phyloP scores from a whole-genome alignment of 1,139 yeast genomes.

The Pichia sp. region DNA sequence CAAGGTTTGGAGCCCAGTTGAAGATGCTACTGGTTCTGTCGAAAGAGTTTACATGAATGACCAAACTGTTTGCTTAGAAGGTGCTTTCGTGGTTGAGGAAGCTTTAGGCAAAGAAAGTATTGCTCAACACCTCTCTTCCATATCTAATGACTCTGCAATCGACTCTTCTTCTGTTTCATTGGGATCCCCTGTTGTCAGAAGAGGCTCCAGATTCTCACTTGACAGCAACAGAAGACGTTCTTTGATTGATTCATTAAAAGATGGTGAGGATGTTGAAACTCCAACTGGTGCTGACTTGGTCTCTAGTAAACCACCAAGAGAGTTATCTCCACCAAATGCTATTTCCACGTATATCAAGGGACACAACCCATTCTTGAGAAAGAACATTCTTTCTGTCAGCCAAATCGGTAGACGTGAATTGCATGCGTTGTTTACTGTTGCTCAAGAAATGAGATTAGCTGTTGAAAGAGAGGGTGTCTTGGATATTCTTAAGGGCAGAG shows the following conservation, averaged over 20 bases:
- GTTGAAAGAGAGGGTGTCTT: constrained; percentile 96
- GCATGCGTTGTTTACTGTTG: constrained; percentile 90
- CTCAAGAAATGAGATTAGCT: constrained; percentile 95
- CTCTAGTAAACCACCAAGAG: constrained; percentile 63
- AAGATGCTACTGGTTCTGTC: constrained; percentile 63
- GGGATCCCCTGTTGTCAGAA: constrained; percentile 23
- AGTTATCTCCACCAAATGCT: constrained; percentile 72
- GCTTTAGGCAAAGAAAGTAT: constrained; percentile 56
- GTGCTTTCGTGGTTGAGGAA: constrained; percentile 50
- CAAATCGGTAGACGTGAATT: constrained; percentile 82
- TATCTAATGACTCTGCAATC: constrained; percentile 13
- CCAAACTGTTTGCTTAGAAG: constrained; percentile 80
- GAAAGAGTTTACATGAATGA: constrained; percentile 80
- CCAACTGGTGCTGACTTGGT: constrained; percentile 64
- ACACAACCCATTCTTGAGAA: constrained; percentile 83
- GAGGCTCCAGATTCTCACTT: constrained; percentile 42
- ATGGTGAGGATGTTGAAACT: constrained; percentile 38
- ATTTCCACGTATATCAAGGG: constrained; percentile 67
- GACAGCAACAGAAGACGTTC: constrained; percentile 32
- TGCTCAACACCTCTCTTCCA: constrained; percentile 27
- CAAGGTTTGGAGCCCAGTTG: constrained; percentile 47
- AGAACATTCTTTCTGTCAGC: constrained; percentile 80
- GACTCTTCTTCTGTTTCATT: constrained; percentile 7
- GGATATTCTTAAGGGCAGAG: constrained; percentile 83
- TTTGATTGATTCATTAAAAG: constrained; percentile 31